Evolutionary conservation across 441 rosid species (phyloP), one percentile per base, ranked within the genome.

Genomic region (Cnidoscolus chayamansa): DNA sequence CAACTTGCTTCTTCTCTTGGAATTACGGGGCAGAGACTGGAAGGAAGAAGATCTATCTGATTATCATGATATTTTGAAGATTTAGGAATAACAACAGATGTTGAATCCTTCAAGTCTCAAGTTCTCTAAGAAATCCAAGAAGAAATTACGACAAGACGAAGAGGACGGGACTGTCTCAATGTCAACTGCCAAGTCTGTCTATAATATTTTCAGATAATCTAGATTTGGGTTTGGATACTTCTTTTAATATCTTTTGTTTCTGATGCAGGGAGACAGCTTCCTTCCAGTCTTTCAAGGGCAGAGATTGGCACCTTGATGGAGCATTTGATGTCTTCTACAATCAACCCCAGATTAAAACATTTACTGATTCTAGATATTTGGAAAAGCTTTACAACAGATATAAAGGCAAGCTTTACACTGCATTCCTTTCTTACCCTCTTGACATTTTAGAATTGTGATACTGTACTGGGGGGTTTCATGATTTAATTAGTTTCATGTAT

Each of bases 351-450:
- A 73, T 84, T 64, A 86, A 82, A 89, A 84, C 85, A 77, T 80
- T 72, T 62, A 84, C 94, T 60, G 97, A 94, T 84, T 77, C 87
- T 30, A 88, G 89, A 83, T 90, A 88, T 82, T 81, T 92, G 86
- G 99, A 94, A 83, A 97, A 90, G 88, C 92, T 94, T 77, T 94
- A 90, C 80, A 85, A 86, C 71, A 88, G 87, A 89, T 94, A 92
- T 72, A 92, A 89, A 92, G 99, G 99, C 82, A 80, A 75, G 81
- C 62, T 73, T 9, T 54, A 53, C 30, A 35, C 40, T 35, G 5
- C 40, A 35, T 35, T 35, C 4, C 40, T 2, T 2, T 35, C 4
- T 35, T 35, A 35, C 5, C 40, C 40, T 35, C 40, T 35, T 35
- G 40, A 35, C 40, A 35, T 35, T 35, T 35, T 35, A 35, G 40